Evolutionary conservation across 148 eudicot species (phyloP), one percentile per base, ranked within the genome.

Genomic region (Silene uniflora): DNA sequence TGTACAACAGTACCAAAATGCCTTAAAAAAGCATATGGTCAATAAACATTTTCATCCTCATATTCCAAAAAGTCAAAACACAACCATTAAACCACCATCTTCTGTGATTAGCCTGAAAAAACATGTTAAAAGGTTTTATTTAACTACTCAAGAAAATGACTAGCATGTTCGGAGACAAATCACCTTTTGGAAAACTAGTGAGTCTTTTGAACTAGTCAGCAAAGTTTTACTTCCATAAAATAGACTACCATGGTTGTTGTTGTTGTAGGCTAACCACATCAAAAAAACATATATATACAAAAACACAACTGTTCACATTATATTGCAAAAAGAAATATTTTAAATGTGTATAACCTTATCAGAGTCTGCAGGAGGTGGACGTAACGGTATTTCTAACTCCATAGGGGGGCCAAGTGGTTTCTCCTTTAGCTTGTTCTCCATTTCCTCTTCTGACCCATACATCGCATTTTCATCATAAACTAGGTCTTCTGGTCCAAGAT

Each of bases 351-450:
- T 10, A 77, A 95, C 97, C 92, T 90, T 87, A 44, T 92, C 91
- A 18, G 94, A 84, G 62, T 54, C 76, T 76, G 99, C 89, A 29
- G 99, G 99, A 77, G 99, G 99, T n/a, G 83, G 94, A 19, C 85
- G 87, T 73, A 95, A 67, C 65, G 99, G 99, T 77, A 95, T 86
- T 81, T 89, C 99, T 67, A 92, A 83, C 84, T 90, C 94, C 88
- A 92, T 75, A 12, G 97, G 92, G 11, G 97, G 99, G 11, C 98
- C 99, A 83, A 87, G 82, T 61, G 91, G 94, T 76, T 87, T 92
- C 75, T 91, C 98, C 79, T 87, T 96, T 21, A 75, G 58, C 82
- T 81, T 92, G 80, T 87, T 76, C 77, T 89, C 96, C 70, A 76
- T 83, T 83, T 90, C 98, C 76, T 92, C 97, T 81, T 93, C 99